phyloP scores from a whole-genome alignment of 768 basidiomycete genomes.

The Termitomyces eurrhizus region DNA sequence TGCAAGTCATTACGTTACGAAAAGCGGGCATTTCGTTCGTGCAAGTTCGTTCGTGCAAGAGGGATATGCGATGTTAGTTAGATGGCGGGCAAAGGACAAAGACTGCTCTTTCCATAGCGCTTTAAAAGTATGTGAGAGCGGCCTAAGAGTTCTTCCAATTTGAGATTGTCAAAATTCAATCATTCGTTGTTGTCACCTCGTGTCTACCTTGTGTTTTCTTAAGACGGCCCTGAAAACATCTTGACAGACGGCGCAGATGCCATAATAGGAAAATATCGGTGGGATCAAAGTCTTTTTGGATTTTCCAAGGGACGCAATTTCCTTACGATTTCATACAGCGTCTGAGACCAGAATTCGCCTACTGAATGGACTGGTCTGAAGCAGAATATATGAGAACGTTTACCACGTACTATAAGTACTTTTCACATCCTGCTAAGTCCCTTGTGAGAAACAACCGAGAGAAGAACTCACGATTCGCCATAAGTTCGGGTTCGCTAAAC shows the following conservation, averaged over 20 bases:
- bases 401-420: background rate
- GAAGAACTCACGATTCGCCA: background rate
- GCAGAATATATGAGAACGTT: background rate
- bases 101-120: slow-evolving; percentile 12
- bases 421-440: background rate
- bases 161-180: slow-evolving; percentile 20
- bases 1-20: slow-evolving; percentile 20
- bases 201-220: slow-evolving; percentile 22
- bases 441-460: background rate
- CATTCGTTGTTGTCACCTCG: slow-evolving; percentile 28
- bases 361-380: background rate
- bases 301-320: background rate
- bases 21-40: slow-evolving; percentile 25
- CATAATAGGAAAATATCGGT: slow-evolving; percentile 12
- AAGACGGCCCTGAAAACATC: slow-evolving; percentile 6
- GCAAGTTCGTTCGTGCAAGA: background rate
- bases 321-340: background rate
- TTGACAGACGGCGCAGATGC: slow-evolving; percentile 9
- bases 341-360: background rate
- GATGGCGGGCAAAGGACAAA: slow-evolving; percentile 1
- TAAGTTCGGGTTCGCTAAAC: background rate
- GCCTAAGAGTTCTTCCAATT: slow-evolving; percentile 17
- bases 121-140: slow-evolving; percentile 17
- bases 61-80: background rate
- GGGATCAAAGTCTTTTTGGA: background rate